Evolutionary conservation across 1,139 yeast genomes (phyloP).

Genomic region (Komagataea norvegica): DNA sequence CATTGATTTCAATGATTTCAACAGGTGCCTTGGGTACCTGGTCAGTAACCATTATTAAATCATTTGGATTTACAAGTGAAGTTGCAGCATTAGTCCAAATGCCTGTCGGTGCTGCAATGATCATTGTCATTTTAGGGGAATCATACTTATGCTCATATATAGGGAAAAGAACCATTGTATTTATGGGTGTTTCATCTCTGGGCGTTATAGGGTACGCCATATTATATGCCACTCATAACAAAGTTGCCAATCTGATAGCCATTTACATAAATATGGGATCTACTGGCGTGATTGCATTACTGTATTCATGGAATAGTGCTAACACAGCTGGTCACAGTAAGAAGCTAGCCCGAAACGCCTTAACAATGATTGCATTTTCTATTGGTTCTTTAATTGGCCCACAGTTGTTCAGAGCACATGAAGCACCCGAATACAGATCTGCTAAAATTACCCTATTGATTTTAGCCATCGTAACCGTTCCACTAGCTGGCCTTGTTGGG

Average conservation of each 20-base stretch:
- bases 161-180: constrained; percentile 24
- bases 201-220: constrained; percentile 41
- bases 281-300: constrained; percentile 37
- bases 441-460: constrained; percentile 47
- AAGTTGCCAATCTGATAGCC: constrained; percentile 33
- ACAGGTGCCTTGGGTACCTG: constrained; percentile 42
- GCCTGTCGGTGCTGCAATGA: constrained; percentile 42
- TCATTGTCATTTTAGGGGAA: constrained; percentile 24
- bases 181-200: constrained; percentile 21
- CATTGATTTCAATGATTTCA: constrained; percentile 36
- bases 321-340: constrained; percentile 73
- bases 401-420: constrained; percentile 51
- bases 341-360: constrained; percentile 55
- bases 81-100: constrained; percentile 38
- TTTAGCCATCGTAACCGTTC: constrained; percentile 36
- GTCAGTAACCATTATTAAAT: constrained; percentile 41
- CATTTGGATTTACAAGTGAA: constrained; percentile 38
- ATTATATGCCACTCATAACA: constrained; percentile 38
- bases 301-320: constrained; percentile 31
- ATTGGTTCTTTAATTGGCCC: constrained; percentile 71
- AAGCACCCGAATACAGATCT: constrained; percentile 50
- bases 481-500: constrained; percentile 34
- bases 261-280: constrained; percentile 36
- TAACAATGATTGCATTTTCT: constrained; percentile 58
- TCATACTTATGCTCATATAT: constrained; percentile 20